These are phyloP conservation scores for Nakazawaea wyomingensis DNA, from an alignment of 805 yeast species.

Conservation along the genomic window DNA sequence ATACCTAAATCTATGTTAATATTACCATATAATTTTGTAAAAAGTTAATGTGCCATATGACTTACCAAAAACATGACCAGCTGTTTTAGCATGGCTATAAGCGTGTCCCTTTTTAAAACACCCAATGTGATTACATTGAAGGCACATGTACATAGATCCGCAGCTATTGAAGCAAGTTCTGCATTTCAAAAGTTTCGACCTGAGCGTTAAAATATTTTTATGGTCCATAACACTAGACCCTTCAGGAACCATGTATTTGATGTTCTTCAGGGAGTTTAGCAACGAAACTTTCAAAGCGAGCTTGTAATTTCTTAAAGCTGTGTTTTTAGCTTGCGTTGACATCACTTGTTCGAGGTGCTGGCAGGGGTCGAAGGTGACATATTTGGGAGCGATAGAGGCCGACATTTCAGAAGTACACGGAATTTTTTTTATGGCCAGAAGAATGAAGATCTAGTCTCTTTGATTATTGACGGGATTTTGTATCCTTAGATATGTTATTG, in stretches of 20 bases:
- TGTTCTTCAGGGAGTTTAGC: conserved; percentile 16
- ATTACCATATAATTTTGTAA: too few relatives aligned
- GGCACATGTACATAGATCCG: conserved; percentile 52
- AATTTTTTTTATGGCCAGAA: too few relatives aligned
- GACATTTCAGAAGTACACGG: too few relatives aligned
- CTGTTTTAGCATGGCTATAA: conserved; percentile 37
- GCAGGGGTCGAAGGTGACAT: conserved; percentile 39
- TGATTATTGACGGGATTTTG: too few relatives aligned
- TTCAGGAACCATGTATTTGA: conserved; percentile 26
- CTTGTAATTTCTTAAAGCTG: conserved; percentile 43
- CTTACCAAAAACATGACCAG: conserved; percentile 50
- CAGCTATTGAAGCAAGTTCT: conserved; percentile 39
- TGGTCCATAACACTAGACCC: conserved; percentile 35
- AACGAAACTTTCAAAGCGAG: conserved; percentile 46
- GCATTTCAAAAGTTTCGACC: conserved; percentile 43
- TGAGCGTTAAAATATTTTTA: conserved; percentile 33
- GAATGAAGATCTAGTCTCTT: too few relatives aligned
- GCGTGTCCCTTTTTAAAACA: conserved; percentile 52
- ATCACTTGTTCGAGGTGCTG: conserved; percentile 43
- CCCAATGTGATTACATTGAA: conserved; percentile 75
- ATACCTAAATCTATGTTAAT: too few relatives aligned
- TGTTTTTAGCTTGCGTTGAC: conserved; percentile 42
- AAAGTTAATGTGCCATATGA: too few relatives aligned
- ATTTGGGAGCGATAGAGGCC: conserved; percentile 3
- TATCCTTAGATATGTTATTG: too few relatives aligned